Conservation (phyloP, 768 basidiomycete species). For the Coprinellus aureogranulatus region DNA sequence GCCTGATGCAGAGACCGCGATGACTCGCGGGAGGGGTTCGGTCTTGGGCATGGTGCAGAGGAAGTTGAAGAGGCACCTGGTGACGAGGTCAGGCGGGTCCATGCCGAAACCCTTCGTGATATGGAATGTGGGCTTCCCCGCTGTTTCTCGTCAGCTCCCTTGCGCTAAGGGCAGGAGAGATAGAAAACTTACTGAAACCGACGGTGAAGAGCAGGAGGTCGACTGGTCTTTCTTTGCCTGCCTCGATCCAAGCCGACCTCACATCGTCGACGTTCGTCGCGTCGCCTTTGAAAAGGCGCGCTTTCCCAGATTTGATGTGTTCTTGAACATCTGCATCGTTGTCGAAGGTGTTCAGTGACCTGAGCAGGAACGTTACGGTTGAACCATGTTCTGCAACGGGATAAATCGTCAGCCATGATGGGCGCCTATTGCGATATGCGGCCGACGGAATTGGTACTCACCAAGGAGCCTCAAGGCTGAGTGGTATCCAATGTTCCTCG, state of each 20-base stretch:
- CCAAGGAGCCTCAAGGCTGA: conserved; percentile 48
- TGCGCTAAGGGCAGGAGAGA: no score
- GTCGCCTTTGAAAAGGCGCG: conserved; percentile 58
- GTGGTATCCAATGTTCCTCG: conserved; percentile 55
- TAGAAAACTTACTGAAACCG: conserved; percentile 37
- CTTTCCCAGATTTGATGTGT: conserved; percentile 50
- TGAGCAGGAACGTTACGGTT: conserved; percentile 63
- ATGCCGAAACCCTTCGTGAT: conserved; percentile 48
- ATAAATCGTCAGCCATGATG: no score
- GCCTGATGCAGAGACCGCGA: conserved; percentile 55
- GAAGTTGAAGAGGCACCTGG: conserved; percentile 52
- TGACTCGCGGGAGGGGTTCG: conserved; percentile 42
- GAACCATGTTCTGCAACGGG: conserved; percentile 49
- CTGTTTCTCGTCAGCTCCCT: conserved; percentile 24
- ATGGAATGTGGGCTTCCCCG: conserved; percentile 44
- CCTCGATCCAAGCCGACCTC: conserved; percentile 48
- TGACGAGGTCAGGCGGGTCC: conserved; percentile 56
- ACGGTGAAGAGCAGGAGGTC: conserved; percentile 62
- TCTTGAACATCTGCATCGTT: conserved; percentile 49
- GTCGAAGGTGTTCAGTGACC: conserved; percentile 52
- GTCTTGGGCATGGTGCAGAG: conserved; percentile 51
- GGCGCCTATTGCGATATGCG: neutral
- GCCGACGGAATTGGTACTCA: conserved; percentile 19
- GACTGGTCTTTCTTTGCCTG: conserved; percentile 35
- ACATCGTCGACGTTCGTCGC: conserved; percentile 54